Percentiles rank a stretch among this genome's conserved stretches.
Conservation (phyloP, 768 basidiomycete species). For the Cyathus striatus region DNA sequence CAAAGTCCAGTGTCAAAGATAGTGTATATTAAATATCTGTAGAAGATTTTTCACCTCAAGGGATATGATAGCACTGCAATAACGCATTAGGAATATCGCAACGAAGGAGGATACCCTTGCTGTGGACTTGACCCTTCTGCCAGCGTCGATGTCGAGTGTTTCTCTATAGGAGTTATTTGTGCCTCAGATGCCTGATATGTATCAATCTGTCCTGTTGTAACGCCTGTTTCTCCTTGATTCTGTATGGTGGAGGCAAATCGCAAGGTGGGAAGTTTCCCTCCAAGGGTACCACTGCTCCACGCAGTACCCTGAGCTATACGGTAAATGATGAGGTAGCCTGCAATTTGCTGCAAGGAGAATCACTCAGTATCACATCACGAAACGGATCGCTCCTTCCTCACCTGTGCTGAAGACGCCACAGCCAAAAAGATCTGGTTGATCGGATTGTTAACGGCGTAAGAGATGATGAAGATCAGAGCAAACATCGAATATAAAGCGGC, state of each 20-base stretch:
- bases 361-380: too few species aligned
- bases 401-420: constrained; percentile 28
- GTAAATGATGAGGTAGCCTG: constrained; percentile 42
- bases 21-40: too few species aligned
- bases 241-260: constrained; percentile 2
- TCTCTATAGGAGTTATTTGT: neutral
- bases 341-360: constrained; percentile 38
- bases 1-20: too few species aligned
- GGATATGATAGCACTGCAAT: too few species aligned
- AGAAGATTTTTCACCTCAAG: too few species aligned
- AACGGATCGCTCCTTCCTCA: too few species aligned
- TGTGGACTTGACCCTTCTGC: neutral
- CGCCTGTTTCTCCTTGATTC: neutral
- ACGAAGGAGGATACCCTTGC: neutral
- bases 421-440: constrained; percentile 33
- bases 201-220: neutral
- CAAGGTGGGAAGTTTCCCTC: constrained; percentile 12
- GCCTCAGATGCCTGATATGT: neutral
- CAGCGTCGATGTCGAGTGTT: neutral
- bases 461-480: constrained; percentile 33
- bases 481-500: constrained; percentile 38
- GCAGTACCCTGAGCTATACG: constrained; percentile 42
- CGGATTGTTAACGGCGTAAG: constrained; percentile 33
- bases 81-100: neutral
- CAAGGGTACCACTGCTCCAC: constrained; percentile 26